Base-by-base conservation (phyloP, 2,329 filamentous ascomycete species). In the Monilinia polystroma region DNA sequence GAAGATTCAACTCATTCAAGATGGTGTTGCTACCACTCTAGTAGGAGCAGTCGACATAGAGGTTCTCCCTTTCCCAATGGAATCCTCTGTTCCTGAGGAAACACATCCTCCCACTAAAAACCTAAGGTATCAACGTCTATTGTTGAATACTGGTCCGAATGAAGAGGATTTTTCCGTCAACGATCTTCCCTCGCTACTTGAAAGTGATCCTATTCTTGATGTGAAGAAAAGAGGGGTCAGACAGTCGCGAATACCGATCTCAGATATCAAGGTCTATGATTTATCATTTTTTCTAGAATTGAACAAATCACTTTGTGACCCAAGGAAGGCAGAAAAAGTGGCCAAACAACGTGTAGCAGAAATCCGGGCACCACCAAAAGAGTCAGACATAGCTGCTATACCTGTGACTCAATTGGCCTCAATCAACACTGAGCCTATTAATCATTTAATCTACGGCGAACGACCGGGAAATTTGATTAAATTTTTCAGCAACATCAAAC, bases 401-500 rank as follows among this genome's bases (percentile, higher is more conserved):
- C 43, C 57, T 51, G 5, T 60, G 8, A 26, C 29, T 38, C 29
- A 60, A 12, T 12, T 51, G 29, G 29, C 26, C 20, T 35, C 49
- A 60, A 60, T 51, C 20, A 51, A 60, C 23, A 60, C 45, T 26
- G 45, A 60, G 8, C 43, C 57, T 51, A 60, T 60, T 51, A 43
- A 60, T 26, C 10, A 51, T 18, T 51, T 60, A n/a, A 60, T 60
- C 57, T 60, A 51, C 20, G 57, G 18, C 14, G 43, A 60, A 49
- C 43, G 57, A 20, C 29, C 57, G 12, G 35, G 29, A 32, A 14
- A 51, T 26, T 2, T 60, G 16, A 51, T 60, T 6, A 18, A 12
- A 23, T 60, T 60, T 60, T 60, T 60, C 45, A 60, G 16, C 4
- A 60, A 60, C 5, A 60, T 60, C n/a, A 60, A 38, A 60, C 29